Conservation (phyloP, 179 eudicot species). For the Amaranthus tricolor region DNA sequence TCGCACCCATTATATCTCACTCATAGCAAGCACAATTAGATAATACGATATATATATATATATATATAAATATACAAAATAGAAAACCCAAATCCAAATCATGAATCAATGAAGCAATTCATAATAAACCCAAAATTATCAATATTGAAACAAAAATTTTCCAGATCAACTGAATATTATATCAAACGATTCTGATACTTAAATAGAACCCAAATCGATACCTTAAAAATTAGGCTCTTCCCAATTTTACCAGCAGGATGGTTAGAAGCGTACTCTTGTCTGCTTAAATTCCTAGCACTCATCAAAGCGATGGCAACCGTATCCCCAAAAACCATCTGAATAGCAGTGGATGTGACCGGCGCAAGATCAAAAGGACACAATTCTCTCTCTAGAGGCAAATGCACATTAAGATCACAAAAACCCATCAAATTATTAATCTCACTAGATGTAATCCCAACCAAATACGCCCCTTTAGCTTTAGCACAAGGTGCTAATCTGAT, state of each 20-base stretch:
- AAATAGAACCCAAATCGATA: conserved; percentile 16
- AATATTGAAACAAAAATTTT: not conserved
- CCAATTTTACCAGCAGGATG: conserved; percentile 99
- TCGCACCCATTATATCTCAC: too few relatives aligned
- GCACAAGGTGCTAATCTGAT: conserved; percentile 81
- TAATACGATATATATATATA: too few relatives aligned
- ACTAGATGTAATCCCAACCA: conserved; percentile 71
- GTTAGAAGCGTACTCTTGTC: conserved; percentile 82
- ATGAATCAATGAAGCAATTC: not conserved
- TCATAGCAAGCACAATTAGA: too few relatives aligned
- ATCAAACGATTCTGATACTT: not conserved
- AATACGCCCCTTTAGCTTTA: conserved; percentile 75
- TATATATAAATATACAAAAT: not conserved
- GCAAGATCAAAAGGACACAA: conserved; percentile 95
- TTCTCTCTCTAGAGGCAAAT: conserved; percentile 91
- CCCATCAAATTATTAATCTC: conserved; percentile 50
- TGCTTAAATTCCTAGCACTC: conserved; percentile 76
- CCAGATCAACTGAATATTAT: not conserved
- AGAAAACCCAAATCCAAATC: not conserved
- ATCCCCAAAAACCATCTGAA: conserved; percentile 99
- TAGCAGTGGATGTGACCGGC: conserved; percentile 94
- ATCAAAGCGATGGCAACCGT: conserved; percentile 92
- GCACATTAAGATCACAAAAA: conserved; percentile 72
- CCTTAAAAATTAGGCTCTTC: conserved; percentile 92
- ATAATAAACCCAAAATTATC: not conserved